phyloP scores from a whole-genome alignment of 345 rosid species.

The Syzygium jambos region DNA sequence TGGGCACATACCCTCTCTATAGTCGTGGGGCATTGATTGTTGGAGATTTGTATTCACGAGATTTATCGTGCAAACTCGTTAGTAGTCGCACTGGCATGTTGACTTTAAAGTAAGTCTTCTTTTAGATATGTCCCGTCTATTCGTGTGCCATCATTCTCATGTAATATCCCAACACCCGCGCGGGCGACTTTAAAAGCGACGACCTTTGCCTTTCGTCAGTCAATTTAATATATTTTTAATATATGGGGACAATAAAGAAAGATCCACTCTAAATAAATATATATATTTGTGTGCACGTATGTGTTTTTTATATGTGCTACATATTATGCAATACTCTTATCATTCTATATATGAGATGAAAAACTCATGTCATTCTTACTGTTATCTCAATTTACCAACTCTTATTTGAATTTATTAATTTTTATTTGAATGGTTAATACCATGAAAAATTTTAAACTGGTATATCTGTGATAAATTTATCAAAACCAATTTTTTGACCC shows the following conservation, averaged over 20 bases:
- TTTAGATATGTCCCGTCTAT: not conserved
- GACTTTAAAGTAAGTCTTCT: not conserved
- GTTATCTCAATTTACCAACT: not conserved
- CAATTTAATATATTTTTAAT: not conserved
- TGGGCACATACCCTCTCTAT: not conserved
- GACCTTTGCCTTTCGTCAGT: not conserved
- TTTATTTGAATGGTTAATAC: not conserved
- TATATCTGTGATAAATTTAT: too few species aligned
- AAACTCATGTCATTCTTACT: not conserved
- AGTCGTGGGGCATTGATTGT: not conserved
- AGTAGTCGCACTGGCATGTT: not conserved
- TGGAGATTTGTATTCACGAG: not conserved
- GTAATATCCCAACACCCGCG: not conserved
- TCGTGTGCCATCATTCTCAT: not conserved
- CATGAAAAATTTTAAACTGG: too few species aligned
- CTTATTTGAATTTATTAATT: not conserved
- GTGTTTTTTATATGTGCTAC: not conserved
- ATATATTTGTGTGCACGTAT: not conserved
- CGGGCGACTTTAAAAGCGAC: not conserved
- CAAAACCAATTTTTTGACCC: too few species aligned
- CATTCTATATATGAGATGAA: not conserved
- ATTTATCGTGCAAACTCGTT: not conserved
- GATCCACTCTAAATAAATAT: not conserved
- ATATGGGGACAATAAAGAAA: not conserved
- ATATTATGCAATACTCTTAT: not conserved